Base-by-base conservation (phyloP, 2,329 filamentous ascomycete species). In the Neofusicoccum umdonicola region DNA sequence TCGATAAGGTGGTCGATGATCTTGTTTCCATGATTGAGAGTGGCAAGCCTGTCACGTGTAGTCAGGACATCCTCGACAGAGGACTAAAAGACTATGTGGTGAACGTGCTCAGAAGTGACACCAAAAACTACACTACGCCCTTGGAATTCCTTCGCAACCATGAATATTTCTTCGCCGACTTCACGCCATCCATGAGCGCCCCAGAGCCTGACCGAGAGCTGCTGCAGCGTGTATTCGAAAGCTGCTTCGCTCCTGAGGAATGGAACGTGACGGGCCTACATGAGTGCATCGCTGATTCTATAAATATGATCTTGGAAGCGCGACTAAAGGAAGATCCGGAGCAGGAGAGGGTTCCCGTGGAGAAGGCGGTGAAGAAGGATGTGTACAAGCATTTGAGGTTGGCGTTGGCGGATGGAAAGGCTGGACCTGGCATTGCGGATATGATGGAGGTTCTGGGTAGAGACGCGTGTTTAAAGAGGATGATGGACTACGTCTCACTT, bases 71-170 rank as follows among this genome's bases (percentile, higher is more conserved):
- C 12, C 56, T 65, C 37, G 31, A 50, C 4, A 8, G 48, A 3
- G 12, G 31, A 6, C 74, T 84, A 1, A 67, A 78, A 17, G 74
- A 79, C 11, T 86, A 86, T 70, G 75, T 89, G 6, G 69, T 77
- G 8, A 73, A 76, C 2, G 79, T 89, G 17, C 56, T 65, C n/a
- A 37, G 44, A 15, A 60, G 47, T n/a, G 86, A 88, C 69, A 80
- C 82, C 8, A 83, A 84, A 66, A 87, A 84, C 65, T 90, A 85
- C 72, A 83, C 80, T 17, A 86, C 80, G 15, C 80, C 86, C 0
- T 67, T 75, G 3, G 79, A 85, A 19, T 90, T 88, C 72, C 75
- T 86, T 7, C 71, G 81, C 37, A 81, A 84, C 39, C 86, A 87
- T 71, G 72, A 76, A 34, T 85, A 86, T 70, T 86, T 90, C 75